Percentiles rank a stretch among this genome's conserved stretches.
phyloP scores from a whole-genome alignment of 176 grass and related monocot genomes.

The Oryza glaberrima region DNA sequence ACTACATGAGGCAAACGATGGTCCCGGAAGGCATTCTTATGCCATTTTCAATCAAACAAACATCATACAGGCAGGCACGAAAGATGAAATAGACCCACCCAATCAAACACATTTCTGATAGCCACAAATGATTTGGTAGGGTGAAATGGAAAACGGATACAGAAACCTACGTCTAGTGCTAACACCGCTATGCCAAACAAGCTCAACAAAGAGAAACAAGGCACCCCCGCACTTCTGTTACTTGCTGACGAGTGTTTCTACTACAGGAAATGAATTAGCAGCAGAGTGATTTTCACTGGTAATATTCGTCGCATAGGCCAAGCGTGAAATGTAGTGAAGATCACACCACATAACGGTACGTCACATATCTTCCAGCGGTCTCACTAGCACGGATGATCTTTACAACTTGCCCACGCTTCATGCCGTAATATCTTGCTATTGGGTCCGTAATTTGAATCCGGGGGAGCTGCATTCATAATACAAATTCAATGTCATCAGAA shows the following conservation, averaged over 20 bases:
- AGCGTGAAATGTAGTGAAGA: neutral
- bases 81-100: neutral
- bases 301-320: neutral
- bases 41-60: neutral
- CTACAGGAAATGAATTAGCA: neutral
- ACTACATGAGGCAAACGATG: neutral
- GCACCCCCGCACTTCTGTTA: neutral
- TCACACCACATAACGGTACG: slow-evolving; percentile 86
- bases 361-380: slow-evolving; percentile 70
- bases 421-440: slow-evolving; percentile 78
- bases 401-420: slow-evolving; percentile 85
- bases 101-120: neutral
- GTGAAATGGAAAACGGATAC: neutral
- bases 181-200: neutral
- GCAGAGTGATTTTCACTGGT: neutral
- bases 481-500: slow-evolving; percentile 19
- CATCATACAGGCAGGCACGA: no score
- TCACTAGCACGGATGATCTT: slow-evolving; percentile 73
- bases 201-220: neutral
- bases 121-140: slow-evolving; percentile 16
- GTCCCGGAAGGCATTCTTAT: neutral
- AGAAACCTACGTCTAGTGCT: neutral
- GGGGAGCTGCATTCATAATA: slow-evolving; percentile 59
- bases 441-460: slow-evolving; percentile 77
- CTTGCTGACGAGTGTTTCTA: neutral